Base-by-base conservation (phyloP, 768 basidiomycete species). In the Tulasnella sp. region DNA sequence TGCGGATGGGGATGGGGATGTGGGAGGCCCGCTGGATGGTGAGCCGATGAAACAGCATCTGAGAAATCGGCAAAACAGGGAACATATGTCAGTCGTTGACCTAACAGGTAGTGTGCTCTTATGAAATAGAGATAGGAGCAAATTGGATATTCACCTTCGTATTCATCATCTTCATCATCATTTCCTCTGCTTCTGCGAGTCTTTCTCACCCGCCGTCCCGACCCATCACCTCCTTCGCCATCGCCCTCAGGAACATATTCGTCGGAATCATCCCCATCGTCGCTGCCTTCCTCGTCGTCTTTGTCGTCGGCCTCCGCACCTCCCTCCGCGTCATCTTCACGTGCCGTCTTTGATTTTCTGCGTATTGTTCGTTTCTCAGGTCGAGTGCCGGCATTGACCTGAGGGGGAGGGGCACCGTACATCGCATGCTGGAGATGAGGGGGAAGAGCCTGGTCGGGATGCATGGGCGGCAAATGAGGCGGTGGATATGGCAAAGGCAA, bases 1-100 rank as follows among this genome's bases (percentile, higher is more conserved):
- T 54, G 50, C 6, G 50, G 50, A 37, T 52, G 36, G 50, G 32
- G 37, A 17, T 54, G 52, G 25, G 34, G 52, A 23, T 43, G 27
- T 6, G 41, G 41, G 6, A 43, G 41, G n/a, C n/a, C n/a, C n/a
- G n/a, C n/a, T n/a, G n/a, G n/a, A n/a, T n/a, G n/a, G n/a, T n/a
- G n/a, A n/a, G n/a, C n/a, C n/a, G n/a, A n/a, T n/a, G n/a, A n/a
- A n/a, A n/a, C n/a, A n/a, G n/a, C n/a, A n/a, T n/a, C n/a, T n/a
- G n/a, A n/a, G n/a, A n/a, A n/a, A n/a, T n/a, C n/a, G n/a, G n/a
- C n/a, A n/a, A n/a, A n/a, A n/a, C n/a, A n/a, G n/a, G n/a, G n/a
- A n/a, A n/a, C n/a, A n/a, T n/a, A n/a, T n/a, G n/a, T n/a, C n/a
- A n/a, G n/a, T n/a, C n/a, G n/a, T n/a, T n/a, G n/a, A n/a, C n/a